Evolutionary conservation across 805 yeast species (phyloP).

Genomic region (Saccharomyces kudriavzevii): DNA sequence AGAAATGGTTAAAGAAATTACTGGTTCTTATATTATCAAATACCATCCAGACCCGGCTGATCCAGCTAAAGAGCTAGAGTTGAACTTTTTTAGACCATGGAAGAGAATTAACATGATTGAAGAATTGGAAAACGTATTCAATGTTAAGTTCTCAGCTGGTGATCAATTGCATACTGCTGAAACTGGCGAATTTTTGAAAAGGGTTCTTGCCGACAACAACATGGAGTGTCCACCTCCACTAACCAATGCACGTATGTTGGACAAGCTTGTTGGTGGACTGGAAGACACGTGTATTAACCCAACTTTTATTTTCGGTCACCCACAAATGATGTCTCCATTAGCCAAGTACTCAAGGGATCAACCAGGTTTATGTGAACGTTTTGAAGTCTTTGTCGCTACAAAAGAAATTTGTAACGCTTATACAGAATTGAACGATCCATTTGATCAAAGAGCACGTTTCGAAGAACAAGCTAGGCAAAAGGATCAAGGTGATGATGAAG

Average conservation of each 20-base stretch:
- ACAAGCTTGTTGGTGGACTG: slow-evolving; percentile 92
- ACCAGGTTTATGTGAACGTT: slow-evolving; percentile 96
- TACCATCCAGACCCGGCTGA: slow-evolving; percentile 97
- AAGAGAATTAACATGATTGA: slow-evolving; percentile 96
- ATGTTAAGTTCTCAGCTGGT: slow-evolving; percentile 91
- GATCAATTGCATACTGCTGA: slow-evolving; percentile 89
- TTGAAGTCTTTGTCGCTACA: slow-evolving; percentile 96
- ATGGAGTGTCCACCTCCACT: slow-evolving; percentile 85
- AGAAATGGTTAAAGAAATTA: slow-evolving; percentile 93
- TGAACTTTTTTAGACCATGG: slow-evolving; percentile 96
- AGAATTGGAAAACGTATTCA: slow-evolving; percentile 78
- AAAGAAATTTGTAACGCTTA: slow-evolving; percentile 97
- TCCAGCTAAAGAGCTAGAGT: slow-evolving; percentile 65
- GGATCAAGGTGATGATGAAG: slow-evolving; percentile 98
- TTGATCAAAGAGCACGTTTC: slow-evolving; percentile 93
- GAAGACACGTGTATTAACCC: slow-evolving; percentile 95
- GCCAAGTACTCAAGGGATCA: slow-evolving; percentile 90
- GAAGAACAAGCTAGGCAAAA: slow-evolving; percentile 99
- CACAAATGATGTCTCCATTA: slow-evolving; percentile 99
- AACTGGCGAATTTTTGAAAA: slow-evolving; percentile 83
- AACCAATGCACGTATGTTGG: slow-evolving; percentile 97
- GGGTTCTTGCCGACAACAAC: slow-evolving; percentile 66
- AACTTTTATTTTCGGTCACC: slow-evolving; percentile 96
- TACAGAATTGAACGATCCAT: slow-evolving; percentile 98
- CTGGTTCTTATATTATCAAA: slow-evolving; percentile 76